phyloP scores from a whole-genome alignment of 768 basidiomycete genomes.

The Collybia sordida region DNA sequence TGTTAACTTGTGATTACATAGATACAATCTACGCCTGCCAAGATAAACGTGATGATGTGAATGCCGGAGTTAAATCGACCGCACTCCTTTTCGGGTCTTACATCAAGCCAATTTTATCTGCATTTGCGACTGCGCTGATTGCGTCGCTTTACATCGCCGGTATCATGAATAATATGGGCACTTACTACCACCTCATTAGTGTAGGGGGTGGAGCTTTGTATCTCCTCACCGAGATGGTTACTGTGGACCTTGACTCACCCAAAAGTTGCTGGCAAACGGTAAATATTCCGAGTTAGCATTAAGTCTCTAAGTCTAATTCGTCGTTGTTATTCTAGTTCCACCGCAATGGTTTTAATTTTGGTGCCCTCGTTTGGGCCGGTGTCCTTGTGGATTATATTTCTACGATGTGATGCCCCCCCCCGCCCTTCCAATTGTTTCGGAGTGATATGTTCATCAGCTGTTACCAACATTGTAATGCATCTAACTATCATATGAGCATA shows the following conservation, averaged over 20 bases:
- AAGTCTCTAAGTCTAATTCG: not conserved
- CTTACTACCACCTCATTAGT: slow-evolving; percentile 11
- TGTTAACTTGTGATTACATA: slow-evolving; percentile 22
- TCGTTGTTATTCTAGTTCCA: slow-evolving; percentile 12
- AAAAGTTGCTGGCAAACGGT: slow-evolving; percentile 16
- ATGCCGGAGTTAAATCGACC: slow-evolving; percentile 17
- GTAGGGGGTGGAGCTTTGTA: slow-evolving; percentile 11
- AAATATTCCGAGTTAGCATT: not conserved
- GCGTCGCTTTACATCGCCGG: slow-evolving; percentile 12
- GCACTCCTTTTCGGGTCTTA: slow-evolving; percentile 13
- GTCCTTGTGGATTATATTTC: slow-evolving; percentile 11
- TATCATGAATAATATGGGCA: slow-evolving; percentile 11
- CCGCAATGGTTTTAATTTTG: slow-evolving; percentile 17
- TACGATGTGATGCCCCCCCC: slow-evolving; percentile 6
- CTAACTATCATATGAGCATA: no score
- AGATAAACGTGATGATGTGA: slow-evolving; percentile 57
- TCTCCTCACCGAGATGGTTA: slow-evolving; percentile 8
- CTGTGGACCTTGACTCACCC: slow-evolving; percentile 13
- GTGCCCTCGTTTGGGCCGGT: slow-evolving; percentile 15
- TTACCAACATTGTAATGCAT: no score
- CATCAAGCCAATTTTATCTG: slow-evolving; percentile 13
- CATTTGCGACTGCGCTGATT: slow-evolving; percentile 10
- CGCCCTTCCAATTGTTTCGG: not conserved
- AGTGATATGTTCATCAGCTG: no score
- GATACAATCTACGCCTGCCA: slow-evolving; percentile 64